These are phyloP conservation scores for Berkeleyomyces rouxiae DNA, from an alignment of 2,329 filamentous ascomycete species.

Conservation along the genomic window DNA sequence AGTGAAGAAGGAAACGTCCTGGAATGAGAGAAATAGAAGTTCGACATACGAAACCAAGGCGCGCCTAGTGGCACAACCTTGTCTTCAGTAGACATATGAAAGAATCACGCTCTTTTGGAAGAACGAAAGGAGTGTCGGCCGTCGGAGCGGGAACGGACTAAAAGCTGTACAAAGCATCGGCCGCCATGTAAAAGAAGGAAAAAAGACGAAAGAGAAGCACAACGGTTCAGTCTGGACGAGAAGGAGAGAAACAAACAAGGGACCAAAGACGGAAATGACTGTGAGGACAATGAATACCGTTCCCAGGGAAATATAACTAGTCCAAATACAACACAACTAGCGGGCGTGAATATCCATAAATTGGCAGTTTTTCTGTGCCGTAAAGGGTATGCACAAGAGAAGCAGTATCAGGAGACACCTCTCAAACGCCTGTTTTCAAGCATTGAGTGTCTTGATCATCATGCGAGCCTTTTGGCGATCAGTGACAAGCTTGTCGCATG, in stretches of 20 bases:
- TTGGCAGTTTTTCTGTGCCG: too few relatives aligned
- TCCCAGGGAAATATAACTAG: background rate
- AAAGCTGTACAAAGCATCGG: too few relatives aligned
- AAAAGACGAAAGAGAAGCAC: background rate
- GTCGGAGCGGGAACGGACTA: too few relatives aligned
- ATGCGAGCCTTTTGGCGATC: slow-evolving; percentile 51
- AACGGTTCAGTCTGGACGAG: background rate
- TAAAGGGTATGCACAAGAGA: background rate
- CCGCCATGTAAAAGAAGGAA: too few relatives aligned
- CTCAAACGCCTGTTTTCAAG: background rate
- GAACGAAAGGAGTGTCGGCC: background rate
- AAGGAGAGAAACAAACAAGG: background rate
- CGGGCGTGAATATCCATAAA: too few relatives aligned
- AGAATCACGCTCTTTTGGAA: background rate
- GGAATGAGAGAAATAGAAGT: background rate
- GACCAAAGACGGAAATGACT: background rate
- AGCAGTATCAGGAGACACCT: background rate
- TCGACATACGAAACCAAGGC: background rate
- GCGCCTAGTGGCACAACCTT: background rate
- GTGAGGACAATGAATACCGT: background rate
- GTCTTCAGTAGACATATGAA: background rate
- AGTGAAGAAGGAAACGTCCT: background rate
- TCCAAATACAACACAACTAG: too few relatives aligned
- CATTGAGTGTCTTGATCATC: slow-evolving; percentile 49
- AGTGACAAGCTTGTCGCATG: slow-evolving; percentile 48